Evolutionary conservation across 495 filamentous ascomycete species (phyloP), one percentile per base, ranked within the genome.

Genomic region (Glutinoglossum americanum): DNA sequence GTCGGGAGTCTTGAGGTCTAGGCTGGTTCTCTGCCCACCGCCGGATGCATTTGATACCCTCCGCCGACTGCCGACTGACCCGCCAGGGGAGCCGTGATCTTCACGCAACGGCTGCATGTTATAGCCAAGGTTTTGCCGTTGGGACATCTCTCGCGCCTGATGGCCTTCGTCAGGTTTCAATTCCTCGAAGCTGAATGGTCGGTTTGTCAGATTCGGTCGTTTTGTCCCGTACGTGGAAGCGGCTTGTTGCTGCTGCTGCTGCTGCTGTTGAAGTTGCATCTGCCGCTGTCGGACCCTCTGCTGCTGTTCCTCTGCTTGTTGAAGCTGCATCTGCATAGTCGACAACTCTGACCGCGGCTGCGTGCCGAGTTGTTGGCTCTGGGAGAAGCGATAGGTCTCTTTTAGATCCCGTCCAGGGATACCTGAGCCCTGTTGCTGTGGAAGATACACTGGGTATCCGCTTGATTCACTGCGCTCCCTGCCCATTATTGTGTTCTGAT

Each of bases 21-120:
- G 28, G 49, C 49, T 53, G 11, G 49, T 32, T 30, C 49, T 53
- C 49, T 53, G 49, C 26, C 49, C 49, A 30, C 15, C 3, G 49
- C 26, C 26, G 28, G 49, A 53, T 17, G 49, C 49, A 53, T 53
- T 53, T 53, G 49, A 53, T 32, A 53, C 49, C 49, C 49, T 53
- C 49, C 49, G 23, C 1, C 23, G 49, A 28, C 49, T 53, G 8
- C 49, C 49, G 30, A 25, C 49, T 19, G 49, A 53, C 28, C 49
- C 23, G 1, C 25, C 49, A 17, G 49, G 49, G 19, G 49, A 53
- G 4, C 49, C 26, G 17, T 53, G 49, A 10, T 53, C 49, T 27
- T 53, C 49, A 17, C 49, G 49, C 28, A 53, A 27, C 5, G 25
- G 11, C 26, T 53, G 49, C 49, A 32, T 32, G 19, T 30, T 53